Base-by-base conservation (phyloP, 495 filamentous ascomycete genomes). In the Penicillium cinerascens region DNA sequence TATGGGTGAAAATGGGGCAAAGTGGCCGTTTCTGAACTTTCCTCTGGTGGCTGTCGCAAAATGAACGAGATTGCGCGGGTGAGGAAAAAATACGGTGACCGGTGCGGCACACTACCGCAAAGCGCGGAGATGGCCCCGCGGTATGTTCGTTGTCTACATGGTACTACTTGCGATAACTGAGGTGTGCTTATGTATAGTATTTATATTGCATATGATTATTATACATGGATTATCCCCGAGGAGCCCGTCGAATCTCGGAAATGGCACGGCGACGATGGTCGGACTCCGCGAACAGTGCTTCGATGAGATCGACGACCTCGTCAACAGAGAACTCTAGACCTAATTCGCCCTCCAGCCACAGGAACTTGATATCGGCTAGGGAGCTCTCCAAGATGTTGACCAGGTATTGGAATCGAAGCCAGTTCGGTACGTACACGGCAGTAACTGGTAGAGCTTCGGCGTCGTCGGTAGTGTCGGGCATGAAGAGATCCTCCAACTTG, bases 321-420 rank as follows among this genome's bases (percentile, higher is more conserved):
- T 88, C 89, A 4, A 75, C 76, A 15, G 85, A 82, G 67, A 96
- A 96, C 55, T 95, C 90, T 49, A 93, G 59, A 59, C 85, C 85
- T 46, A 97, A 68, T 60, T 91, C 88, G 42, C 88, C 88, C 60
- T 97, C 91, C 41, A 82, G 74, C 89, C 91, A 97, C 44, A 96
- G 68, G 61, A 82, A 96, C 63, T 84, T 83, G 56, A 99, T 92
- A 56, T 99, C 92, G 46, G 82, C 86, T 39, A 97, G 74, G 47
- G 87, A 89, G 59, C 88, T 91, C 68, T 97, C 91, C 44, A 99
- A 70, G 44, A 99, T 89, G 64, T 95, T 89, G 45, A 83, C 77
- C 17, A 99, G 71, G 61, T 90, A 96, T 60, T 93, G 87, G 60
- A 99, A 89, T 48, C 89, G 86, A 48, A 96, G 75, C 95, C 93